phyloP scores from a whole-genome alignment of 1,139 yeast genomes.

The Debaryomyces udenii region DNA sequence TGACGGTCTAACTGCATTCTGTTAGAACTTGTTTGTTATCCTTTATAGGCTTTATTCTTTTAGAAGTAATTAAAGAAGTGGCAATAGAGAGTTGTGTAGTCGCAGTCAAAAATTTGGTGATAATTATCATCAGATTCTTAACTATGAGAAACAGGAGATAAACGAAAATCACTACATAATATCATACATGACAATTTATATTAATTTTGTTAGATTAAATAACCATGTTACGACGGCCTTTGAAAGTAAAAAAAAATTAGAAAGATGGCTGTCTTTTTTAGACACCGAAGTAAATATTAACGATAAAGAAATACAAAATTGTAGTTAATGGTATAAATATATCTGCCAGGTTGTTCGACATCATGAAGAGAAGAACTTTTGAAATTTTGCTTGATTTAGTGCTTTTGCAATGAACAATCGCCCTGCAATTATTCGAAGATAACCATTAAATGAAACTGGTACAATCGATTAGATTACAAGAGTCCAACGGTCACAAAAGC shows the following conservation, averaged over 20 bases:
- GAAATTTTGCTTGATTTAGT: background rate
- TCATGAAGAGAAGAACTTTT: background rate
- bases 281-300: slow-evolving; percentile 9
- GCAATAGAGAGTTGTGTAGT: background rate
- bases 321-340: slow-evolving; percentile 8
- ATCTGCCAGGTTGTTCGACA: background rate
- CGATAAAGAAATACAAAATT: slow-evolving; percentile 7
- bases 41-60: background rate
- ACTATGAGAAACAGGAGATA: too few species aligned
- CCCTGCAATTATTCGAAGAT: slow-evolving; percentile 8
- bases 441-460: slow-evolving; percentile 4
- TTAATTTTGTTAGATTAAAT: slow-evolving; percentile 2
- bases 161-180: background rate
- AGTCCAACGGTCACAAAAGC: slow-evolving; percentile 5
- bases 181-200: background rate
- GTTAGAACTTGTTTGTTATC: slow-evolving; percentile 3
- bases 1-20: slow-evolving; percentile 41
- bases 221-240: too few species aligned
- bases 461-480: slow-evolving; percentile 4
- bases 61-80: background rate
- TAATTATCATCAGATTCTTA: background rate
- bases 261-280: background rate
- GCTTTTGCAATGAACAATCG: slow-evolving; percentile 2
- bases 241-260: too few species aligned
- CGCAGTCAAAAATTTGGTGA: slow-evolving; percentile 1